Evolutionary conservation across 805 yeast genomes (phyloP).

Genomic region (Barnettozyma sucrosica): DNA sequence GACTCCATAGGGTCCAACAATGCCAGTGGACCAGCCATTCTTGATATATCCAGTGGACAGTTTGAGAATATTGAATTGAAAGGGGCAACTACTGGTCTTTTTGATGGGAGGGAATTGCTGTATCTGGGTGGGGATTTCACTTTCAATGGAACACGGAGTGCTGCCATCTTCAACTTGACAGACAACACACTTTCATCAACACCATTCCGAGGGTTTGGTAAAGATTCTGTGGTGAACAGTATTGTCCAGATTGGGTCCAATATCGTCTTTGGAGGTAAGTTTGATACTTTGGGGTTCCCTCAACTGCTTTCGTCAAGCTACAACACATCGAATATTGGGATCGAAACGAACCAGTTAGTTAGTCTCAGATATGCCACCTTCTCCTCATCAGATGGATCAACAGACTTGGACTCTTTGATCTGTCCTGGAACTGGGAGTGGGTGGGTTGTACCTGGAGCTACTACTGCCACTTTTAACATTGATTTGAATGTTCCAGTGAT

Average conservation of each 20-base stretch:
- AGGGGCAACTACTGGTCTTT: conserved; percentile 43
- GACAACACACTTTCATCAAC: conserved; percentile 38
- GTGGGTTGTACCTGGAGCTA: conserved; percentile 48
- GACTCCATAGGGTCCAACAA: conserved; percentile 17
- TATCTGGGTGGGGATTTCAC: conserved; percentile 80
- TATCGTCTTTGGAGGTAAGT: conserved; percentile 76
- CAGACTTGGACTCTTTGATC: conserved; percentile 24
- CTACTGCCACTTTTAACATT: conserved; percentile 63
- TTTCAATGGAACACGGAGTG: conserved; percentile 49
- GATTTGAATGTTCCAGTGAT: conserved; percentile 46
- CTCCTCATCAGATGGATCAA: conserved; percentile 33
- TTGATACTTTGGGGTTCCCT: conserved; percentile 39
- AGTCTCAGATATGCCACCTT: conserved; percentile 52
- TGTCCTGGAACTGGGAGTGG: conserved; percentile 49
- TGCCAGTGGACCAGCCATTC: conserved; percentile 28
- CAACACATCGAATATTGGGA: conserved; percentile 34
- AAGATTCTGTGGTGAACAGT: conserved; percentile 51
- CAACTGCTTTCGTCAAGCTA: conserved; percentile 25
- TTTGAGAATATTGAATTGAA: conserved; percentile 14
- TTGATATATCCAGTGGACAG: conserved; percentile 27
- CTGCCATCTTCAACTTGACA: conserved; percentile 54
- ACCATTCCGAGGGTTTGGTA: conserved; percentile 74
- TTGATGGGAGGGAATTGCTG: conserved; percentile 44
- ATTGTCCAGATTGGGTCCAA: conserved; percentile 48
- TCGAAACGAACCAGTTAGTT: conserved; percentile 56